phyloP scores from a whole-genome alignment of 192 early-diverging fungal genomes.

The Lobosporangium transversale region DNA sequence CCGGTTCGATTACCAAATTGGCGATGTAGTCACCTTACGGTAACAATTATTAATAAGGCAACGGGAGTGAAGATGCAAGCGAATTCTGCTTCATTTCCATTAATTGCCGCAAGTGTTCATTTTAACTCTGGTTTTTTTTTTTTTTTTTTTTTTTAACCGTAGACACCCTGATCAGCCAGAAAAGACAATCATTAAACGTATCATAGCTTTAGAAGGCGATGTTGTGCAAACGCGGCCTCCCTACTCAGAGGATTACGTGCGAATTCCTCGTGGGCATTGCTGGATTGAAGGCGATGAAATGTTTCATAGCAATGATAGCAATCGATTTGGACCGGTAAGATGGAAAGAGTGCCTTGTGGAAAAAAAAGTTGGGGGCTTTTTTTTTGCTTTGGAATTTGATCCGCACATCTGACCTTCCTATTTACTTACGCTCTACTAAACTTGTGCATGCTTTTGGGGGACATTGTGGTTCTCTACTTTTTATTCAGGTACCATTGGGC shows the following conservation, averaged over 20 bases:
- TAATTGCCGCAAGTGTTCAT: not conserved
- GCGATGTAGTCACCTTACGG: slow-evolving; percentile 75
- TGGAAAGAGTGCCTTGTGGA: not conserved
- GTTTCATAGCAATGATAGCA: slow-evolving; percentile 85
- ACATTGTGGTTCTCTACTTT: too few relatives aligned
- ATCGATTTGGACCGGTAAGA: slow-evolving; percentile 78
- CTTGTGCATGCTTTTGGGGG: too few relatives aligned
- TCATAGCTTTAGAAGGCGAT: slow-evolving; percentile 87
- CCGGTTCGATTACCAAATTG: slow-evolving; percentile 60
- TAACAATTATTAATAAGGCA: slow-evolving; percentile 13
- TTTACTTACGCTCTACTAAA: too few relatives aligned
- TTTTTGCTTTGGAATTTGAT: slow-evolving; percentile 2
- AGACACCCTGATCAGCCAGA: slow-evolving; percentile 77
- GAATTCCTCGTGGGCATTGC: slow-evolving; percentile 80
- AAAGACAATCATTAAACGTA: slow-evolving; percentile 80
- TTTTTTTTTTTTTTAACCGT: not conserved
- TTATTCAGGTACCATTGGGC: slow-evolving; percentile 68
- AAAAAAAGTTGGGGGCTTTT: too few relatives aligned
- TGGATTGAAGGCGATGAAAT: slow-evolving; percentile 91
- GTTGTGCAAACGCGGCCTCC: slow-evolving; percentile 63
- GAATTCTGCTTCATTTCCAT: not conserved
- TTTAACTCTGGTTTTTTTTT: not conserved
- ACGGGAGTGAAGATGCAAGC: not conserved
- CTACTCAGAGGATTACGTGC: slow-evolving; percentile 58
- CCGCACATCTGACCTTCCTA: not conserved